Evolutionary conservation across 768 basidiomycete species (phyloP).

Genomic region (Ramaria sp.): DNA sequence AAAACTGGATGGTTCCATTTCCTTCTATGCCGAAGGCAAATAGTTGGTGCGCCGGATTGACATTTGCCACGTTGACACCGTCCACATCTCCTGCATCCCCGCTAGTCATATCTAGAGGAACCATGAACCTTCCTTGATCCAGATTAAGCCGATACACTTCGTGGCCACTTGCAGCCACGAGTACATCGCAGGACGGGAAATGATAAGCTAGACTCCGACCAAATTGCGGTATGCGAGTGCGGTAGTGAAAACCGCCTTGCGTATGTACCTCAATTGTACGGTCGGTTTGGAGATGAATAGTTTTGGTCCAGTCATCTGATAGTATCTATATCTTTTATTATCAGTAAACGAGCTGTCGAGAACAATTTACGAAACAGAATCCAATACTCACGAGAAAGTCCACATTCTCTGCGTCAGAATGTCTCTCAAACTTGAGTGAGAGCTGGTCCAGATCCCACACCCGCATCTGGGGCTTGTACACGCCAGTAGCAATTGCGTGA

Average conservation of each 20-base stretch:
- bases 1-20: constrained; percentile 82
- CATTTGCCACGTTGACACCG: constrained; percentile 85
- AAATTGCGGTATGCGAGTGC: constrained; percentile 88
- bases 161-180: constrained; percentile 72
- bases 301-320: constrained; percentile 98
- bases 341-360: neutral
- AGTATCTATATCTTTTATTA: constrained; percentile 47
- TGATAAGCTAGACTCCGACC: constrained; percentile 91
- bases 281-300: constrained; percentile 92
- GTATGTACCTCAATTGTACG: constrained; percentile 92
- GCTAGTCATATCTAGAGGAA: constrained; percentile 51
- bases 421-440: constrained; percentile 89
- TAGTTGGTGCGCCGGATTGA: constrained; percentile 88
- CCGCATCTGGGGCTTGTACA: constrained; percentile 95
- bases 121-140: constrained; percentile 90
- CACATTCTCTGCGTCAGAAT: constrained; percentile 93
- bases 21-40: constrained; percentile 86
- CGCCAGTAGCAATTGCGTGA: constrained; percentile 89
- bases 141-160: constrained; percentile 93
- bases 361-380: constrained; percentile 2
- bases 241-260: constrained; percentile 86
- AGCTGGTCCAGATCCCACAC: constrained; percentile 94
- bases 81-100: constrained; percentile 43
- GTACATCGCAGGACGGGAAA: constrained; percentile 85
- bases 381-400: constrained; percentile 89